A percentile compares a stretch with the other conserved stretches of the same genome.
These are phyloP conservation scores for Ceratocystis eucalypticola DNA, from an alignment of 2,329 filamentous ascomycete species.

Conservation along the genomic window DNA sequence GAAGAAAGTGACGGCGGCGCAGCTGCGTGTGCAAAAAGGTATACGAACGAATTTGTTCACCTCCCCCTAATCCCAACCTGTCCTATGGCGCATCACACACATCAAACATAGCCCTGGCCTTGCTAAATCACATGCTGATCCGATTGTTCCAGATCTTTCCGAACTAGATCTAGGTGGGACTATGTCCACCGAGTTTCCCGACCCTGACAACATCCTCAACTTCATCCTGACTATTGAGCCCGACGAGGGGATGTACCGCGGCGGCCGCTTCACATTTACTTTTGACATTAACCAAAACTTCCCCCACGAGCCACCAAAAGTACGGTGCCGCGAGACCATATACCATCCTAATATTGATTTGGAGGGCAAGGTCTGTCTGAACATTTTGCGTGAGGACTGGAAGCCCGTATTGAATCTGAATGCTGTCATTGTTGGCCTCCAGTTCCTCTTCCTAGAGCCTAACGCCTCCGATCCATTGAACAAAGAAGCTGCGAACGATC, in stretches of 20 bases:
- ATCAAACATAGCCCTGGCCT: background rate
- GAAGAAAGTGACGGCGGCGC: slow-evolving; percentile 96
- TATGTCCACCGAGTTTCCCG: slow-evolving; percentile 69
- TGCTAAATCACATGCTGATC: slow-evolving; percentile 8
- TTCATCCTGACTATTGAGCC: slow-evolving; percentile 71
- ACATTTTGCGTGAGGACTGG: slow-evolving; percentile 96
- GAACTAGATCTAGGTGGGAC: slow-evolving; percentile 66
- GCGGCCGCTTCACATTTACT: slow-evolving; percentile 73
- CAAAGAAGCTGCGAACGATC: slow-evolving; percentile 90
- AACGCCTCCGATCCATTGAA: slow-evolving; percentile 97
- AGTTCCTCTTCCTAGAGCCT: slow-evolving; percentile 96
- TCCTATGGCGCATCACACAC: background rate
- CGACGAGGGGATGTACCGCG: slow-evolving; percentile 80
- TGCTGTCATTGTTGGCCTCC: slow-evolving; percentile 82
- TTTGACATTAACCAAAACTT: slow-evolving; percentile 92
- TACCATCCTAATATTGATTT: slow-evolving; percentile 99
- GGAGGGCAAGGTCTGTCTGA: slow-evolving; percentile 94
- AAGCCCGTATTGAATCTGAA: slow-evolving; percentile 96
- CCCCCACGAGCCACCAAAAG: slow-evolving; percentile 93
- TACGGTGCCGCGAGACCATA: slow-evolving; percentile 94
- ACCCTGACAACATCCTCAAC: slow-evolving; percentile 75
- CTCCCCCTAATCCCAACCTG: background rate
- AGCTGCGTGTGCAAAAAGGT: slow-evolving; percentile 95
- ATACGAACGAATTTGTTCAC: slow-evolving; percentile 21
- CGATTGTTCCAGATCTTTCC: slow-evolving; percentile 49